Evolutionary conservation across 768 basidiomycete species (phyloP), one percentile per base, ranked within the genome.

Genomic region (Tylopilus rubrobrunneus): DNA sequence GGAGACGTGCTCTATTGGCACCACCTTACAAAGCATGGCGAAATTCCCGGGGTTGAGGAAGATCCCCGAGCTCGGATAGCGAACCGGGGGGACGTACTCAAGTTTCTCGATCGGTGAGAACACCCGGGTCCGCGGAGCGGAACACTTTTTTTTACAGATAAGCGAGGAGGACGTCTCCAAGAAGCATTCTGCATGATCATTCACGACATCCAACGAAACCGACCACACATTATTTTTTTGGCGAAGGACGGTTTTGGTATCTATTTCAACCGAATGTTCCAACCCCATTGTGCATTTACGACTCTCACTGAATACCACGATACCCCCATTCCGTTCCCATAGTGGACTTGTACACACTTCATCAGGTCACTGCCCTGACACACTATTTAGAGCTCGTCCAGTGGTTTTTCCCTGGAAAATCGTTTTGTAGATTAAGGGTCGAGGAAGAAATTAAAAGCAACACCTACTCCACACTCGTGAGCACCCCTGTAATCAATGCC

Each of bases 1-100:
- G 87, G 87, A 21, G 86, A 88, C 56, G 64, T 82, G 10, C 71
- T 90, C 17, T 87, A 78, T 63, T 91, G 88, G 88, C 87, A 90
- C 65, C 84, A 89, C 59, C 82, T 90, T 54, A 68, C 76, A 45
- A 81, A 80, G 58, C 79, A 76, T 55, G 88, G 88, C 12, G 88
- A 90, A 68, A 86, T 88, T 54, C 82, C 86, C 39, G 84, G 79
- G 27, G 84, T 86, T 10, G 68, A 67, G 48, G 83, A 89, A 56
- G 83, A 89, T 67, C 63, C 74, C 36, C 78, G 84, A 27, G 84
- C 87, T 8, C 70, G 68, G 53, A 52, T 65, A 21, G 48, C 60
- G 29, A 61, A 47, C 27, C 48, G 51, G 45, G 42, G 43, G 14
- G 23, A 46, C 47, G 25, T 43, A 21, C 41, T 47, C 52, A 54